phyloP scores from a whole-genome alignment of 345 rosid species.

The Iberis pinnata region DNA sequence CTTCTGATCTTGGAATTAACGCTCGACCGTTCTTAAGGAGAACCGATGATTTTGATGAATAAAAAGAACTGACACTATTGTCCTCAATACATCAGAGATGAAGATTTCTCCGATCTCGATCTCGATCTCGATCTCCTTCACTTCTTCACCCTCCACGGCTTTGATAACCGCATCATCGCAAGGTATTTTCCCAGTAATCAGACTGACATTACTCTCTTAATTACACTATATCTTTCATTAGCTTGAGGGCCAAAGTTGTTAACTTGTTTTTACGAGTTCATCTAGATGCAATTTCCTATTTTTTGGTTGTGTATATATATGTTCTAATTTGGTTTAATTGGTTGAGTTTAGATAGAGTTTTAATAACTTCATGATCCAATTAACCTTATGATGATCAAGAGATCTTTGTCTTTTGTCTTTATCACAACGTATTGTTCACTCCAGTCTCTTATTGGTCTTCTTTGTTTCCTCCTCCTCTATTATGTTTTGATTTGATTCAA shows the following conservation, averaged over 20 bases:
- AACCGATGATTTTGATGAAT: conserved; percentile 31
- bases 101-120: conserved; percentile 90
- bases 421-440: background rate
- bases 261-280: background rate
- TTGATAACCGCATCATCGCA: conserved; percentile 76
- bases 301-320: background rate
- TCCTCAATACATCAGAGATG: conserved; percentile 53
- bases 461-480: background rate
- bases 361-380: conserved; percentile 7
- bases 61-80: conserved; percentile 87
- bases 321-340: background rate
- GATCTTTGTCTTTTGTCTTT: background rate
- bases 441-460: conserved; percentile 6
- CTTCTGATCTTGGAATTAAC: conserved; percentile 82
- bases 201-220: no score
- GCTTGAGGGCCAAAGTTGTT: background rate
- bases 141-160: conserved; percentile 65
- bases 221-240: background rate
- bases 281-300: no score
- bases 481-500: conserved; percentile 10
- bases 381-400: background rate
- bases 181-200: conserved; percentile 75
- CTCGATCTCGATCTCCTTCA: conserved; percentile 73
- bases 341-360: background rate
- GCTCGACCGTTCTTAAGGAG: conserved; percentile 55